phyloP scores from a whole-genome alignment of 2,329 filamentous ascomycete species.

The Aspergillus sergii region DNA sequence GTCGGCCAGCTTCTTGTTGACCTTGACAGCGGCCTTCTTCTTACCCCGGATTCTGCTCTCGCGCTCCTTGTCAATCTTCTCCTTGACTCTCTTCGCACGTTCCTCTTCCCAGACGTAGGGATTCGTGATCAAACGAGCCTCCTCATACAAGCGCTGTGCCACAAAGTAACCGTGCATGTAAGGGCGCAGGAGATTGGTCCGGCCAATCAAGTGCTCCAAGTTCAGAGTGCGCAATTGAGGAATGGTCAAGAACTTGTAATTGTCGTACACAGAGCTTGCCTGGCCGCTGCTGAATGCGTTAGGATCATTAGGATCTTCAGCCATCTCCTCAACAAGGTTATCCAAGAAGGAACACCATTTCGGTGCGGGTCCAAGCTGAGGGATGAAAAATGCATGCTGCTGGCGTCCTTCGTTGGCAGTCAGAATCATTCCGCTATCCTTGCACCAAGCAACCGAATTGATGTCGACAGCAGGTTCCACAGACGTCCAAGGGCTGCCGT shows the following conservation, averaged over 20 bases:
- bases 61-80: slow-evolving; percentile 97
- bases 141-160: slow-evolving; percentile 90
- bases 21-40: slow-evolving; percentile 88
- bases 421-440: slow-evolving; percentile 89
- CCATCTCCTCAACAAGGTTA: slow-evolving; percentile 98
- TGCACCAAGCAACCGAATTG: slow-evolving; percentile 91
- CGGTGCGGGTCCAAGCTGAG: slow-evolving; percentile 87
- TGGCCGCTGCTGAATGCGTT: slow-evolving; percentile 51
- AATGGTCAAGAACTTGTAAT: slow-evolving; percentile 96
- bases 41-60: slow-evolving; percentile 89
- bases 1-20: slow-evolving; percentile 74
- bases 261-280: slow-evolving; percentile 84
- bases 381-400: slow-evolving; percentile 93
- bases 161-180: slow-evolving; percentile 99
- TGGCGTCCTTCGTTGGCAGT: slow-evolving; percentile 96
- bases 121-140: slow-evolving; percentile 88
- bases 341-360: slow-evolving; percentile 97
- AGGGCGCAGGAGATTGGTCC: slow-evolving; percentile 83
- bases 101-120: slow-evolving; percentile 94
- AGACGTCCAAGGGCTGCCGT: slow-evolving; percentile 89
- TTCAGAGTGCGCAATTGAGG: slow-evolving; percentile 84
- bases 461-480: slow-evolving; percentile 94
- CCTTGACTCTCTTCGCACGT: slow-evolving; percentile 83
- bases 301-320: slow-evolving; percentile 72
- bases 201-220: slow-evolving; percentile 84